These are phyloP conservation scores for Echinosophora koreensis DNA, from an alignment of 306 rosid species.

Conservation along the genomic window DNA sequence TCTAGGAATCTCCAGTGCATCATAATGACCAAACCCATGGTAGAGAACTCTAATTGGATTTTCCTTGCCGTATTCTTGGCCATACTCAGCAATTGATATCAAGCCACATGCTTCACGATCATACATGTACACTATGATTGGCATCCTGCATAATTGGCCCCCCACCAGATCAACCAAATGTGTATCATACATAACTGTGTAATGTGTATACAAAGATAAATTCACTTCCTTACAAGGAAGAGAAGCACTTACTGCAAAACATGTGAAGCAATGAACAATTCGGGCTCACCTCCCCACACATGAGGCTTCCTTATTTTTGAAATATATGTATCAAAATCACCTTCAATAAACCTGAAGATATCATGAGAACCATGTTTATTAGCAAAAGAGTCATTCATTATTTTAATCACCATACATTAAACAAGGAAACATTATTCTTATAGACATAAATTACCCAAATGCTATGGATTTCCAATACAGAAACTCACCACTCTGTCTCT, in stretches of 20 bases:
- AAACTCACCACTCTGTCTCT: constrained; percentile 92
- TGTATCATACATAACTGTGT: background rate
- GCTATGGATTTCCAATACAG: constrained; percentile 1
- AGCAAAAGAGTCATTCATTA: constrained; percentile 27
- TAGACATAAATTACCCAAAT: constrained; percentile 32
- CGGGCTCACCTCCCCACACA: constrained; percentile 99
- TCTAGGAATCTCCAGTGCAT: constrained; percentile 75
- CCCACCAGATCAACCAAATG: constrained; percentile 31
- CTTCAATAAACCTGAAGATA: constrained; percentile 88
- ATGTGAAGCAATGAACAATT: constrained; percentile 91
- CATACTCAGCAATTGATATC: constrained; percentile 94
- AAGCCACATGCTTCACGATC: constrained; percentile 83
- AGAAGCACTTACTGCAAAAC: constrained; percentile 72
- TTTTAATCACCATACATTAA: constrained; percentile 19
- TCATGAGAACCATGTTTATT: constrained; percentile 43
- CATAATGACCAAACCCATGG: constrained; percentile 94
- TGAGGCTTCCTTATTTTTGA: constrained; percentile 83
- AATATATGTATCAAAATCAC: constrained; percentile 82
- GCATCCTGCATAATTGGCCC: constrained; percentile 71
- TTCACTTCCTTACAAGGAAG: constrained; percentile 27
- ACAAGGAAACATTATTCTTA: background rate
- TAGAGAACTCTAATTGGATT: constrained; percentile 88
- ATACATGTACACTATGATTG: constrained; percentile 92
- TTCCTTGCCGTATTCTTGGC: constrained; percentile 83
- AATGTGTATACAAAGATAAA: constrained; percentile 19